Conservation (phyloP, 2,329 filamentous ascomycete genomes). For the Byssochlamys sp. region DNA sequence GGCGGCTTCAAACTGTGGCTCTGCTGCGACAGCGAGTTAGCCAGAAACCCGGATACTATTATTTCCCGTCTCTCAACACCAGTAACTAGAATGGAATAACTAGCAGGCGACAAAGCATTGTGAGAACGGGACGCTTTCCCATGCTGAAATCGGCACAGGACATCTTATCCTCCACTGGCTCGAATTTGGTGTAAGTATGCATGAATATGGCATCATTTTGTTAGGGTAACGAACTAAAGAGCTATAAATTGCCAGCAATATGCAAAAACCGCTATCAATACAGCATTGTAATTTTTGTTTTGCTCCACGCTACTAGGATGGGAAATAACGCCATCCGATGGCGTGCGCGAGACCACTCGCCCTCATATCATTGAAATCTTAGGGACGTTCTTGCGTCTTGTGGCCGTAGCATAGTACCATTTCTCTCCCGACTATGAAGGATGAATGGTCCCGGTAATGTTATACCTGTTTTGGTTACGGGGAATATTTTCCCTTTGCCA, state of each 20-base stretch:
- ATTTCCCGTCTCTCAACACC: too few relatives aligned
- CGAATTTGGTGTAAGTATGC: background rate
- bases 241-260: background rate
- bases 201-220: background rate
- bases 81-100: too few relatives aligned
- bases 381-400: background rate
- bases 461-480: background rate
- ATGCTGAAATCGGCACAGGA: background rate
- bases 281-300: background rate
- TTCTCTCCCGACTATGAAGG: background rate
- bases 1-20: background rate
- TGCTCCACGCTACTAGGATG: background rate
- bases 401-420: background rate
- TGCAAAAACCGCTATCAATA: background rate
- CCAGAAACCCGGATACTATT: background rate
- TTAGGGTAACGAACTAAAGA: background rate
- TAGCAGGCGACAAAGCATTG: too few relatives aligned
- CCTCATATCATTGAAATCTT: background rate
- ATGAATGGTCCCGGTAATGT: background rate
- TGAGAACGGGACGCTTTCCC: background rate
- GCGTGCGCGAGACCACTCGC: background rate
- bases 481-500: background rate
- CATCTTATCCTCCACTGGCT: background rate
- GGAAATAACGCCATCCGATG: background rate
- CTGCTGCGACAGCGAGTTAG: background rate